Conservation (phyloP, 345 rosid genomes). For the Garcia nutans region DNA sequence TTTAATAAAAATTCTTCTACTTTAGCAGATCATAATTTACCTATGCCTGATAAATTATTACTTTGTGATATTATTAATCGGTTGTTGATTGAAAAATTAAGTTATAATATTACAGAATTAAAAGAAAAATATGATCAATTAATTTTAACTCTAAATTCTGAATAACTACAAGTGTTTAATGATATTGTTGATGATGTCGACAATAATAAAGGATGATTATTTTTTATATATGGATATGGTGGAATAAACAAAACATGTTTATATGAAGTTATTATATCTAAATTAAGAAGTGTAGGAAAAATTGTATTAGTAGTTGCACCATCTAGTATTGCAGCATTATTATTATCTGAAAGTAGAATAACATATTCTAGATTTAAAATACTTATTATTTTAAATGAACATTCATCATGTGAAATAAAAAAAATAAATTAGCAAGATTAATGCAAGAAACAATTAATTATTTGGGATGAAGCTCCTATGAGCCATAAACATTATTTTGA, state of each 20-base stretch:
- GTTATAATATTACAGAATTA: too few species aligned
- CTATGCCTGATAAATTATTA: too few species aligned
- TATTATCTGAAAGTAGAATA: neutral
- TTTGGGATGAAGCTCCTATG: too few species aligned
- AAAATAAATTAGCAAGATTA: neutral
- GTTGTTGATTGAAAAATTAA: too few species aligned
- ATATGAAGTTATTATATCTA: neutral
- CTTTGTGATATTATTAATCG: too few species aligned
- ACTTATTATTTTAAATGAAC: neutral
- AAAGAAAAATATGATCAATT: too few species aligned
- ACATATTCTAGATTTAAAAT: slow-evolving; percentile 10
- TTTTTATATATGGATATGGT: neutral
- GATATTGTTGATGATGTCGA: too few species aligned
- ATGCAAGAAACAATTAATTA: too few species aligned
- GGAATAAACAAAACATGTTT: neutral
- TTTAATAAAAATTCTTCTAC: neutral
- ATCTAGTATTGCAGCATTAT: neutral
- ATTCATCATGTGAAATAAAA: slow-evolving; percentile 7
- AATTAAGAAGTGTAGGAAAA: neutral
- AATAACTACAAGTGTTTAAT: too few species aligned
- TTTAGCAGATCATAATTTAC: neutral
- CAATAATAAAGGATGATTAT: too few species aligned
- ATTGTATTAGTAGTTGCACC: slow-evolving; percentile 1
- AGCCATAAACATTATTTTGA: too few species aligned
- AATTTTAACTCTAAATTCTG: too few species aligned